A percentile compares a stretch with the other conserved stretches of the same genome.
Conservation (phyloP, 208 protist genomes). For the Trypanosoma cruzi region DNA sequence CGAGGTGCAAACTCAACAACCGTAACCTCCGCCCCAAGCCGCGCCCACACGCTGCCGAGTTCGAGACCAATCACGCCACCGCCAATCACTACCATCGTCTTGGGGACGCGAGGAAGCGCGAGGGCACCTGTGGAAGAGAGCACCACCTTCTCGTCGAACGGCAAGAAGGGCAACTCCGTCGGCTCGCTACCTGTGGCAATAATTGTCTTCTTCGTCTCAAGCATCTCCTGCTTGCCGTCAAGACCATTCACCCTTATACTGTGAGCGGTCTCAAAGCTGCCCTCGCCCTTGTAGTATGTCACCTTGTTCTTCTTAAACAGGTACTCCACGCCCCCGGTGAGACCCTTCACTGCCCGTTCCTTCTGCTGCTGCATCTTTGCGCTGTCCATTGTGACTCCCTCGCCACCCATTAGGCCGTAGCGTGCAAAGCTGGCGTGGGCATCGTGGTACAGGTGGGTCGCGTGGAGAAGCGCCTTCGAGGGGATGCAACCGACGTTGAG, state of each 20-base stretch:
- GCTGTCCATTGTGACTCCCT: slow-evolving; percentile 94
- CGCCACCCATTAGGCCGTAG: slow-evolving; percentile 89
- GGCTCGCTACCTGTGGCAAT: slow-evolving; percentile 99
- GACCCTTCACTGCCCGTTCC: slow-evolving; percentile 93
- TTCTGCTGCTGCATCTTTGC: slow-evolving; percentile 97
- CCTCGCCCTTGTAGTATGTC: slow-evolving; percentile 96
- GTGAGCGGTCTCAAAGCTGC: slow-evolving; percentile 76
- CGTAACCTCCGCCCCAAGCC: slow-evolving; percentile 98
- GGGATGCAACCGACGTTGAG: slow-evolving; percentile 99
- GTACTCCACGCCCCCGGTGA: slow-evolving; percentile 98
- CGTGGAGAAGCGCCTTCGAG: slow-evolving; percentile 99
- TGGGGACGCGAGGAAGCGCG: slow-evolving; percentile 94
- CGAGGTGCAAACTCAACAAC: slow-evolving; percentile 97
- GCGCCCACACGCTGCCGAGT: slow-evolving; percentile 98
- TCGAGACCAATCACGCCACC: slow-evolving; percentile 99
- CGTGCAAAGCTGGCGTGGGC: slow-evolving; percentile 94
- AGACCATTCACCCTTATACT: slow-evolving; percentile 78
- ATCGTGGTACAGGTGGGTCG: slow-evolving; percentile 98
- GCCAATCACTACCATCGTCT: slow-evolving; percentile 98
- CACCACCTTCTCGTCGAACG: slow-evolving; percentile 98
- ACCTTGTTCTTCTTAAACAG: slow-evolving; percentile 99
- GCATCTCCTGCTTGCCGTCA: slow-evolving; percentile 90
- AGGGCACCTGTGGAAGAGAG: slow-evolving; percentile 98
- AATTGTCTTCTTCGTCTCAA: slow-evolving; percentile 97
- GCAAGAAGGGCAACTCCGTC: slow-evolving; percentile 91